Evolutionary conservation across 495 filamentous ascomycete species (phyloP).

Genomic region (Penicillium psychrofluorescens): DNA sequence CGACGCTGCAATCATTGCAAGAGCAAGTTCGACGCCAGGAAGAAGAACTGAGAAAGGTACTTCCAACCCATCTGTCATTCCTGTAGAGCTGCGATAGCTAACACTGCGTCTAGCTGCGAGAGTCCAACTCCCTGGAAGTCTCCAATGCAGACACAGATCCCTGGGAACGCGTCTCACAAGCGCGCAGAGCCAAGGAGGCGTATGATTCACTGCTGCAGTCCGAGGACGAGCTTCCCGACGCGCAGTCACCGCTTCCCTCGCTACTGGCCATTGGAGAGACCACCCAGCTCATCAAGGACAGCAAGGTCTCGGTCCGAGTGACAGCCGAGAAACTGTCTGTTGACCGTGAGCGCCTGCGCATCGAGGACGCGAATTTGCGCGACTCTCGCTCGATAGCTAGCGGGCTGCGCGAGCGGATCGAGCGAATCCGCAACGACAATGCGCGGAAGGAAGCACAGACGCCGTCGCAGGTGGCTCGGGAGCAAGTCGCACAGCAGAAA

Average conservation of each 20-base stretch:
- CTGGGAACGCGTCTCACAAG: slow-evolving; percentile 41
- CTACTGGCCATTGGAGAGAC: slow-evolving; percentile 63
- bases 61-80: background rate
- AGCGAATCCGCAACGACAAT: slow-evolving; percentile 43
- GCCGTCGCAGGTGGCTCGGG: slow-evolving; percentile 51
- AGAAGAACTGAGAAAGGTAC: slow-evolving; percentile 49
- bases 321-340: slow-evolving; percentile 47
- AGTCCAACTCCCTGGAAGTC: slow-evolving; percentile 36
- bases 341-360: slow-evolving; percentile 46
- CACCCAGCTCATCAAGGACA: slow-evolving; percentile 54
- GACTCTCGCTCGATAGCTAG: slow-evolving; percentile 48
- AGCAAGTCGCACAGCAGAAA: slow-evolving; percentile 50
- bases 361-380: slow-evolving; percentile 51
- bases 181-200: slow-evolving; percentile 52
- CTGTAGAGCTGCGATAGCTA: slow-evolving; percentile 6
- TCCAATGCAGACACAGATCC: slow-evolving; percentile 29
- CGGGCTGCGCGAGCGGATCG: slow-evolving; percentile 53
- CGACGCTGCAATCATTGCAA: slow-evolving; percentile 58
- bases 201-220: slow-evolving; percentile 54
- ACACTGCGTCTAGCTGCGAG: slow-evolving; percentile 33
- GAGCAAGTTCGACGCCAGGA: slow-evolving; percentile 58
- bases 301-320: slow-evolving; percentile 48
- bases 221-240: slow-evolving; percentile 55
- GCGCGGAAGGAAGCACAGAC: slow-evolving; percentile 49
- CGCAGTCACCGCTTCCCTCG: slow-evolving; percentile 61